phyloP scores from a whole-genome alignment of 2,329 filamentous ascomycete species.

The Westerdykella aurantiaca region DNA sequence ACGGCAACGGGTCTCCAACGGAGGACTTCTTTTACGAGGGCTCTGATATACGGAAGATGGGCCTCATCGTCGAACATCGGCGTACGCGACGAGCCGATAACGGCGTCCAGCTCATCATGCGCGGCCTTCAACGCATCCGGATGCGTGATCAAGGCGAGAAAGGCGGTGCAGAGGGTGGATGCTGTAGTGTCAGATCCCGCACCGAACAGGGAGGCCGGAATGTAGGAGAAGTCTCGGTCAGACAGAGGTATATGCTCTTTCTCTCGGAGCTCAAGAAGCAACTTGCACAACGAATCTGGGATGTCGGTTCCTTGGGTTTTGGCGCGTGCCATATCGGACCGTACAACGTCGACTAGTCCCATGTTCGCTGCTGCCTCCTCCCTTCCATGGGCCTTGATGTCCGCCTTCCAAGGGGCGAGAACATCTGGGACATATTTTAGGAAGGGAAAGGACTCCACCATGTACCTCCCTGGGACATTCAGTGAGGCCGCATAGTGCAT shows the following conservation, averaged over 20 bases:
- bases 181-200: slow-evolving; percentile 50
- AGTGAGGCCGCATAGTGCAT: slow-evolving; percentile 46
- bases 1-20: slow-evolving; percentile 39
- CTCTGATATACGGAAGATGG: slow-evolving; percentile 36
- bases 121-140: slow-evolving; percentile 41
- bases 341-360: slow-evolving; percentile 39
- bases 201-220: slow-evolving; percentile 43
- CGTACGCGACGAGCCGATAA: slow-evolving; percentile 26
- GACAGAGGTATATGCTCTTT: slow-evolving; percentile 38
- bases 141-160: slow-evolving; percentile 46
- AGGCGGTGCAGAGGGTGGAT: slow-evolving; percentile 44
- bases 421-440: slow-evolving; percentile 42
- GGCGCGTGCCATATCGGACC: slow-evolving; percentile 35
- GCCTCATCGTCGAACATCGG: slow-evolving; percentile 36
- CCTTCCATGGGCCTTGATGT: slow-evolving; percentile 37
- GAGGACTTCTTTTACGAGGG: slow-evolving; percentile 34
- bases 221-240: slow-evolving; percentile 41
- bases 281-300: slow-evolving; percentile 42
- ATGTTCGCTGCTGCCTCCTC: slow-evolving; percentile 40
- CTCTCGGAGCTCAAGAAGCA: slow-evolving; percentile 40
- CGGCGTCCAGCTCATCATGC: slow-evolving; percentile 38
- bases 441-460: slow-evolving; percentile 44
- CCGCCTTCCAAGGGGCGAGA: slow-evolving; percentile 46
- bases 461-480: slow-evolving; percentile 43
- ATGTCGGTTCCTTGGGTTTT: slow-evolving; percentile 29